A percentile compares a stretch with the other conserved stretches of the same genome.
phyloP scores from a whole-genome alignment of 768 basidiomycete species.

The Asterophora parasitica region DNA sequence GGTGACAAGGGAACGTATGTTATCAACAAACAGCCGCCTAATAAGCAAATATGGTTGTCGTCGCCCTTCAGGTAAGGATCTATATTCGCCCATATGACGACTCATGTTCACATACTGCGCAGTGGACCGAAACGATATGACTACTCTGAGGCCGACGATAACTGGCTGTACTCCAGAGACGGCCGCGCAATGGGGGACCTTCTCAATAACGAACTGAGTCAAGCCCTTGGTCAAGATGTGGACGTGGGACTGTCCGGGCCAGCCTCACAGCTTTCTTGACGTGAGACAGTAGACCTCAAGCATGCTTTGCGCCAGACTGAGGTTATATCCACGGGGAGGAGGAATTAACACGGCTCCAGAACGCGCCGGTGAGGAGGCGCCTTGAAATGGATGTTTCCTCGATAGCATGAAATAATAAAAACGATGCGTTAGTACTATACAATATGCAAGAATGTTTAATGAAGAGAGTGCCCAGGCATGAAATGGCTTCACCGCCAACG shows the following conservation, averaged over 20 bases:
- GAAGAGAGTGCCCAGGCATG: neutral
- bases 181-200: slow-evolving; percentile 53
- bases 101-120: slow-evolving; percentile 1
- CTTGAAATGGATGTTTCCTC: neutral
- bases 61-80: slow-evolving; percentile 71
- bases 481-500: neutral
- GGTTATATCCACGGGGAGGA: too few species aligned
- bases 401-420: slow-evolving; percentile 1
- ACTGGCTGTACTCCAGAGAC: slow-evolving; percentile 79
- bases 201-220: slow-evolving; percentile 62
- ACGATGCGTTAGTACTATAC: slow-evolving; percentile 7
- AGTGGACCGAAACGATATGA: slow-evolving; percentile 95
- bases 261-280: slow-evolving; percentile 14
- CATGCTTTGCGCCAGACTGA: neutral
- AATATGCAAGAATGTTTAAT: slow-evolving; percentile 9
- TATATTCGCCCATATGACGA: neutral
- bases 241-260: slow-evolving; percentile 24
- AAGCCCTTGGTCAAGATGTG: slow-evolving; percentile 26
- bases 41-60: slow-evolving; percentile 96
- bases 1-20: slow-evolving; percentile 84
- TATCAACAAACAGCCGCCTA: slow-evolving; percentile 96
- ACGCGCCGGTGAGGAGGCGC: neutral
- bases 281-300: neutral
- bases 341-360: too few species aligned
- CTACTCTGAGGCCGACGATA: slow-evolving; percentile 47